Percentiles rank a stretch among this genome's conserved stretches.
phyloP scores from a whole-genome alignment of 805 yeast species.

The Tetrapisispora nanseiensis region DNA sequence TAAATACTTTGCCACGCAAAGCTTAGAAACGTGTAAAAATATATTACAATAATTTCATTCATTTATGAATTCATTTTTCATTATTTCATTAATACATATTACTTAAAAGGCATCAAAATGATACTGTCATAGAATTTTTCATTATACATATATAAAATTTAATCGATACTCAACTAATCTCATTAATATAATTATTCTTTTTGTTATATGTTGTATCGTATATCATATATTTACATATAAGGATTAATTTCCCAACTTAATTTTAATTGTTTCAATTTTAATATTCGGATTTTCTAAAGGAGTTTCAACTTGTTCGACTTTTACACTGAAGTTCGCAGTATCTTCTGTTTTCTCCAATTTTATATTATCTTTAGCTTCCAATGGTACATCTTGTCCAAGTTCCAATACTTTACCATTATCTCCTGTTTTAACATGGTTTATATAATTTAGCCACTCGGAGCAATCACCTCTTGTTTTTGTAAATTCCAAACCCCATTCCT shows the following conservation, averaged over 20 bases:
- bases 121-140: conserved; percentile 1
- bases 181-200: background rate
- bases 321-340: background rate
- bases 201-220: no score
- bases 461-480: conserved; percentile 36
- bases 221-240: background rate
- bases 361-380: background rate
- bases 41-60: conserved; percentile 1
- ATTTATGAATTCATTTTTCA: background rate
- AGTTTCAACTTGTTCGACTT: background rate
- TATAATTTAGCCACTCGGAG: conserved; percentile 28
- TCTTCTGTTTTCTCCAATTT: background rate
- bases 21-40: conserved; percentile 34
- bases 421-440: conserved; percentile 3
- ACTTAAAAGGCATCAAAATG: background rate
- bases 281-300: background rate
- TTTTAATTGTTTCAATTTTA: background rate
- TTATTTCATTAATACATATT: background rate
- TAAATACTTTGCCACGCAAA: conserved; percentile 68
- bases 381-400: background rate
- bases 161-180: background rate
- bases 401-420: background rate
- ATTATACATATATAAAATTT: background rate
- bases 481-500: conserved; percentile 11
- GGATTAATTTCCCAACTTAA: background rate